These are phyloP conservation scores for Spiromastix sp. DNA, from an alignment of 2,329 filamentous ascomycete species.

Conservation along the genomic window DNA sequence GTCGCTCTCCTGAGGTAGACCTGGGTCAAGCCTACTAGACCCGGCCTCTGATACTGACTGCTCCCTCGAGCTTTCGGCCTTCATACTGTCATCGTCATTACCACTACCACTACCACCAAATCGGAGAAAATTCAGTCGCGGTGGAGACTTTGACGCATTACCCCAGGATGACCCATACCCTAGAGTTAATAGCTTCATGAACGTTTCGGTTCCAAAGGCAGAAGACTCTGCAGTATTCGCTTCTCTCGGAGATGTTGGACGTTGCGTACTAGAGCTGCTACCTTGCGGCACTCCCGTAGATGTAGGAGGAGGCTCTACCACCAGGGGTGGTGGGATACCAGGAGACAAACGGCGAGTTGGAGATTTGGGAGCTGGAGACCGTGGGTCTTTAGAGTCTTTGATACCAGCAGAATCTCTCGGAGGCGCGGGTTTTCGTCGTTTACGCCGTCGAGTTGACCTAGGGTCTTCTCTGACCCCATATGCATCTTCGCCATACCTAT, in stretches of 20 bases:
- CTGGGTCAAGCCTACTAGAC: no score
- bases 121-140: slow-evolving; percentile 18
- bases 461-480: slow-evolving; percentile 80
- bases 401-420: no score
- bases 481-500: slow-evolving; percentile 69
- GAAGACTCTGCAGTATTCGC: slow-evolving; percentile 19
- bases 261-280: slow-evolving; percentile 11
- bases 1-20: slow-evolving; percentile 15
- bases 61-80: no score
- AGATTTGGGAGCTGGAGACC: slow-evolving; percentile 1
- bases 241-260: slow-evolving; percentile 8
- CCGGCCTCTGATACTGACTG: no score
- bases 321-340: slow-evolving; percentile 35
- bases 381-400: no score
- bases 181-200: slow-evolving; percentile 41
- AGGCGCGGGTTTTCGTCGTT: slow-evolving; percentile 15
- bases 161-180: slow-evolving; percentile 41
- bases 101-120: slow-evolving; percentile 9
- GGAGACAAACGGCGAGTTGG: slow-evolving; percentile 22
- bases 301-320: slow-evolving; percentile 16
- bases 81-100: slow-evolving; percentile 5
- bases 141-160: slow-evolving; percentile 16
- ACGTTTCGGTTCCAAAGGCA: slow-evolving; percentile 30
- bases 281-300: slow-evolving; percentile 9
- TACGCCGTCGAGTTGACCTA: slow-evolving; percentile 49